These are phyloP conservation scores for Brasilioporus rufonigricans DNA, from an alignment of 768 basidiomycete genomes.

Conservation along the genomic window DNA sequence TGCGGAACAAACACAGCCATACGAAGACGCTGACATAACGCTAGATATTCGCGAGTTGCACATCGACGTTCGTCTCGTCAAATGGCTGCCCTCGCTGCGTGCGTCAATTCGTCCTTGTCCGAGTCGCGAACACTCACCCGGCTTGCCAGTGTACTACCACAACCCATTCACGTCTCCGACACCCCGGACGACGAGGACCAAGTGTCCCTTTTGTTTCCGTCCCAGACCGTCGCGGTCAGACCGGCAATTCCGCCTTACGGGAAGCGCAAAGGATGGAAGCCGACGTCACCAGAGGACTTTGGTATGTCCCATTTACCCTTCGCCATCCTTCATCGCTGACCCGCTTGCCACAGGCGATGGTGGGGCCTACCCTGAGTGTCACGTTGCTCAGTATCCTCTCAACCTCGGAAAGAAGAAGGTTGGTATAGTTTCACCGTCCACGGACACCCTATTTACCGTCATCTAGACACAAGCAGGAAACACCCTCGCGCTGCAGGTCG, in stretches of 20 bases:
- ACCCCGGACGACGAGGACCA: constrained; percentile 64
- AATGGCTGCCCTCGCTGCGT: constrained; percentile 78
- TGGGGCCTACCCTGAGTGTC: constrained; percentile 91
- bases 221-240: constrained; percentile 47
- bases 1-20: constrained; percentile 18
- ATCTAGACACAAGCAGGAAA: constrained; percentile 83
- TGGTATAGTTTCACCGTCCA: constrained; percentile 18
- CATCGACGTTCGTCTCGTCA: constrained; percentile 21
- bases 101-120: constrained; percentile 32
- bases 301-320: constrained; percentile 45
- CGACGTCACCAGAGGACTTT: constrained; percentile 78
- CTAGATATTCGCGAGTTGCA: not conserved
- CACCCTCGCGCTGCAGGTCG: constrained; percentile 95
- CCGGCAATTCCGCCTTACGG: constrained; percentile 78
- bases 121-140: constrained; percentile 2
- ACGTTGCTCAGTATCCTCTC: constrained; percentile 94
- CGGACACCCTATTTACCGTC: constrained; percentile 1
- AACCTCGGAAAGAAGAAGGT: constrained; percentile 97
- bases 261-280: constrained; percentile 82
- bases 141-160: constrained; percentile 58
- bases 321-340: not conserved
- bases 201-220: constrained; percentile 27
- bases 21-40: constrained; percentile 23
- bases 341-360: constrained; percentile 59
- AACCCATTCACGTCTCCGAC: constrained; percentile 53